phyloP scores from a whole-genome alignment of 106 monocot genomes.

The Phalaenopsis equestris region DNA sequence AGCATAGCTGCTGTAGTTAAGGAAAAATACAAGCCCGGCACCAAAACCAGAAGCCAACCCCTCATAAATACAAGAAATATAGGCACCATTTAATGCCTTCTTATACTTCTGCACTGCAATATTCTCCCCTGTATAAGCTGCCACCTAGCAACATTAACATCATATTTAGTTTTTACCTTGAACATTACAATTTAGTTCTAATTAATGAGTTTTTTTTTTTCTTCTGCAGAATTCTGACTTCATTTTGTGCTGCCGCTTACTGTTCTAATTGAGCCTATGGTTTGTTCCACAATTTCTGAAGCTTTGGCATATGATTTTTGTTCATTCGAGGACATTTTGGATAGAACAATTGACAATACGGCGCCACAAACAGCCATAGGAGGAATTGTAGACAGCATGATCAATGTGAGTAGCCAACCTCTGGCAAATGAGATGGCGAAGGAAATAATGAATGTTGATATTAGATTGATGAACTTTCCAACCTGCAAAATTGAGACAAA shows the following conservation, averaged over 20 bases:
- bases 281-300: slow-evolving; percentile 32
- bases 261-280: slow-evolving; percentile 46
- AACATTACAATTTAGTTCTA: too few relatives aligned
- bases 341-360: slow-evolving; percentile 10
- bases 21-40: slow-evolving; percentile 23
- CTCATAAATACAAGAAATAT: slow-evolving; percentile 35
- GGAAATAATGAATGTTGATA: slow-evolving; percentile 34
- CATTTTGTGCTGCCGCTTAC: slow-evolving; percentile 10
- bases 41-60: slow-evolving; percentile 43
- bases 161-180: not conserved
- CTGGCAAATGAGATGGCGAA: slow-evolving; percentile 29
- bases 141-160: slow-evolving; percentile 26
- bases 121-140: slow-evolving; percentile 59
- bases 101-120: slow-evolving; percentile 32
- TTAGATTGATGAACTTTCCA: slow-evolving; percentile 36
- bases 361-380: slow-evolving; percentile 28
- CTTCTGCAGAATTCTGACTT: not conserved
- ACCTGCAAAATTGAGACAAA: slow-evolving; percentile 17
- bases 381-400: slow-evolving; percentile 38
- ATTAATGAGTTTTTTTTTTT: too few relatives aligned
- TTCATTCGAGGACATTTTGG: slow-evolving; percentile 28
- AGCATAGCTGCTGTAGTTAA: slow-evolving; percentile 39
- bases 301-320: slow-evolving; percentile 36
- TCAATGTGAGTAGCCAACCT: slow-evolving; percentile 46
- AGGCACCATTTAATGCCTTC: slow-evolving; percentile 27